phyloP scores from a whole-genome alignment of 2,329 filamentous ascomycete genomes.

The Massarina eburnea region DNA sequence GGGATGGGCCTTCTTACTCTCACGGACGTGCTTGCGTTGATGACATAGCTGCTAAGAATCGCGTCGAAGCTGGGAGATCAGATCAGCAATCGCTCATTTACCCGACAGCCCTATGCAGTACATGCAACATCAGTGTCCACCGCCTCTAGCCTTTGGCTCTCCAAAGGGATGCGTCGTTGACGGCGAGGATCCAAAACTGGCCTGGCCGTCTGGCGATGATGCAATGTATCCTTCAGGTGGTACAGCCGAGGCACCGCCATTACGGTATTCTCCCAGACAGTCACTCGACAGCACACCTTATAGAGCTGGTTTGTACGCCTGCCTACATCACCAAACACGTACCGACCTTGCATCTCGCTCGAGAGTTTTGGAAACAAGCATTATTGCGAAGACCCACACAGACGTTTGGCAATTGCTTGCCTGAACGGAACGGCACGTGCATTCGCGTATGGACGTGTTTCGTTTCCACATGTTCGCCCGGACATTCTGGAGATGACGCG shows the following conservation, averaged over 20 bases:
- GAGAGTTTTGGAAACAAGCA: not conserved
- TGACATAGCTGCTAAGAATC: not conserved
- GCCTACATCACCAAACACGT: not conserved
- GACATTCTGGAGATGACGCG: not conserved
- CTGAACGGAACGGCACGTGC: not conserved
- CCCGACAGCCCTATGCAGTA: slow-evolving; percentile 2
- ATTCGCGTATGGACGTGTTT: not conserved
- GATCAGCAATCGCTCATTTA: not conserved
- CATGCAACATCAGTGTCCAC: too few relatives aligned
- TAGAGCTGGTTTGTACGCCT: too few relatives aligned
- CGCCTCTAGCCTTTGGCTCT: too few relatives aligned
- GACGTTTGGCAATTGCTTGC: not conserved
- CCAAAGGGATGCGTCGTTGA: too few relatives aligned
- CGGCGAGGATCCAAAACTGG: too few relatives aligned
- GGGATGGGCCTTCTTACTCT: not conserved
- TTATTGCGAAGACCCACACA: not conserved
- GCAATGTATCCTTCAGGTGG: too few relatives aligned
- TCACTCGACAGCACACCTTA: too few relatives aligned
- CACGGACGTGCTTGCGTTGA: not conserved
- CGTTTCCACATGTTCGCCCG: not conserved
- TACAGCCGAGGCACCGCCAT: too few relatives aligned
- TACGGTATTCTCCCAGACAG: too few relatives aligned
- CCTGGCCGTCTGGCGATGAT: too few relatives aligned
- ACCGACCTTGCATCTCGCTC: too few relatives aligned
- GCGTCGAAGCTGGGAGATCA: slow-evolving; percentile 1